Base-by-base conservation (phyloP, 495 filamentous ascomycete species). In the Neurospora intermedia region DNA sequence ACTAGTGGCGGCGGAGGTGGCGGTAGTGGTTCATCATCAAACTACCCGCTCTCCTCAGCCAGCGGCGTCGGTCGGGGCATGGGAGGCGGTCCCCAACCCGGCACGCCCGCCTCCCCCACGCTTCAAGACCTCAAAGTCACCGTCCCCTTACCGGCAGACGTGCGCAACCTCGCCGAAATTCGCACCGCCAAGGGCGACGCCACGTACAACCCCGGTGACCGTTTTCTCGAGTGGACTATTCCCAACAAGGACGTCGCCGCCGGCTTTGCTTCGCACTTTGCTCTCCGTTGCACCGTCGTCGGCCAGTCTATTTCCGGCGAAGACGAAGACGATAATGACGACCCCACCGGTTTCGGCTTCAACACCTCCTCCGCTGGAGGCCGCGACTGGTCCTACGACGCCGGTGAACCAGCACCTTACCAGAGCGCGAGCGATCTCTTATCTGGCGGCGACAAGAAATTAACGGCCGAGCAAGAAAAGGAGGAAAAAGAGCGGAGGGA, bases 101-200 rank as follows among this genome's bases (percentile, higher is more conserved):
- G 87, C 0, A 86, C 82, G 0, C 82, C 86, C 6, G 81, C 82
- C 15, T 80, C 88, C 9, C 94, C 94, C 2, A 81, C 84, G 1
- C 82, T 98, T 6, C 93, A 97, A 77, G 93, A 97, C 73, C 84
- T 98, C 10, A 84, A 88, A 1, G 91, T 98, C 43, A 91, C 88
- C 11, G 85, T 98, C 9, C 96, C 96, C 4, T 86, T 99, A 41
- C 93, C 96, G 27, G 83, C 88, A 11, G 87, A 85, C 23, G 94
- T 98, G 66, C 90, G 93, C 71, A 98, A 94, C 78, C 86, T 99
- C n/a, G 88, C 89, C 31, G 94, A 97, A 77, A 88, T 98, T 73
- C 84, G 93, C 72, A 89, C 94, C 42, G 93, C 89, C 78, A 90
- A 89, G 76, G 96, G 96, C 31, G 96, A 99, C 71, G 93, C 93